A percentile compares a stretch with the other conserved stretches of the same genome.
Evolutionary conservation across 148 eudicot genomes (phyloP).

Genomic region (Hydrangea macrophylla): DNA sequence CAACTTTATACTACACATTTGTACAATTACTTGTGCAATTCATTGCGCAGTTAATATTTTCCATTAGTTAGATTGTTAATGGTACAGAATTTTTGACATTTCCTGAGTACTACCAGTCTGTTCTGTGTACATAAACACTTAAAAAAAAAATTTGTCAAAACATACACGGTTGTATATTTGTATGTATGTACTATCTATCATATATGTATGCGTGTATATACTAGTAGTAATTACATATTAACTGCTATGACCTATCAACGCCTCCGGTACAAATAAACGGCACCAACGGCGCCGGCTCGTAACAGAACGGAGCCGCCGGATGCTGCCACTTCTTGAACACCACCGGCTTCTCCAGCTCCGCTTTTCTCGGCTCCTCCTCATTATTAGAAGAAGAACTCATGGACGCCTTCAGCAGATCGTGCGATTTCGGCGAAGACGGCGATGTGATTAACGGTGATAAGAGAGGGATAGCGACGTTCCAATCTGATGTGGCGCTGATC

Average conservation of each 20-base stretch:
- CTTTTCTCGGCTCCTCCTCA: slow-evolving; percentile 4
- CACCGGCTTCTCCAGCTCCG: slow-evolving; percentile 18
- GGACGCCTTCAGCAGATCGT: slow-evolving; percentile 20
- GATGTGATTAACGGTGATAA: slow-evolving; percentile 46
- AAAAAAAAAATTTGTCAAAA: too few relatives aligned
- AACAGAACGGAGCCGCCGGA: slow-evolving; percentile 45
- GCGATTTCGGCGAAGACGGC: slow-evolving; percentile 56
- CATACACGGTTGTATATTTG: too few relatives aligned
- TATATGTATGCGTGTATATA: too few relatives aligned
- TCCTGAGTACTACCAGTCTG: too few relatives aligned
- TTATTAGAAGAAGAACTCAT: slow-evolving; percentile 15
- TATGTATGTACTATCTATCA: too few relatives aligned
- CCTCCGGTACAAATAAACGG: not conserved
- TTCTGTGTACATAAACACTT: too few relatives aligned
- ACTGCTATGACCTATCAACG: not conserved
- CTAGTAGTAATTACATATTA: too few relatives aligned
- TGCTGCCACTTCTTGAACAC: slow-evolving; percentile 49
- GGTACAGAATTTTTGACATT: too few relatives aligned
- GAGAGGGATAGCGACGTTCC: slow-evolving; percentile 72
- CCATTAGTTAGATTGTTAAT: too few relatives aligned
- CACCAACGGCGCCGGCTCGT: slow-evolving; percentile 20
- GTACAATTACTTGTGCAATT: too few relatives aligned
- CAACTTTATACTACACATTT: too few relatives aligned
- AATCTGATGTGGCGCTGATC: slow-evolving; percentile 41
- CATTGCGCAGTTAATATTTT: too few relatives aligned